Percentiles rank a stretch among this genome's conserved stretches.
These are phyloP conservation scores for Diaporthe batatas DNA, from an alignment of 2,329 filamentous ascomycete species.

Conservation along the genomic window DNA sequence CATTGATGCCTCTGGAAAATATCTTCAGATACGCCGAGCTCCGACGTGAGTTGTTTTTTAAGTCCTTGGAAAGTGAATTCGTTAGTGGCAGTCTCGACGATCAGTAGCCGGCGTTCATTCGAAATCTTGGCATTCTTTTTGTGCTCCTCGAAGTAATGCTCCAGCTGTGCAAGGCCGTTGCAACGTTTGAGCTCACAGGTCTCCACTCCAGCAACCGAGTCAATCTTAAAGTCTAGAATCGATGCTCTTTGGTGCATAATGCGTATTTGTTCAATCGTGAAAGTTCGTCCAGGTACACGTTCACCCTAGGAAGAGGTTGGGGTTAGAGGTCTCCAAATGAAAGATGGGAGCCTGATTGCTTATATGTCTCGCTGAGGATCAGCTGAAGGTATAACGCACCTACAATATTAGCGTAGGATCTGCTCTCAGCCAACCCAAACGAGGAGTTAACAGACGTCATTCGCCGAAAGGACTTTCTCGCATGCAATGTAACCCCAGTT, in stretches of 20 bases:
- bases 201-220: background rate
- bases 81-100: conserved; percentile 4
- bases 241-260: background rate
- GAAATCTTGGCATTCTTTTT: background rate
- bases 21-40: background rate
- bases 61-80: background rate
- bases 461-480: background rate
- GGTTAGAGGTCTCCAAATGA: background rate
- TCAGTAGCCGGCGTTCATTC: background rate
- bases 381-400: conserved; percentile 19
- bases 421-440: conserved; percentile 1
- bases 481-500: conserved; percentile 2
- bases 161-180: background rate
- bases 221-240: background rate
- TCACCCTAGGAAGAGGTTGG: no score
- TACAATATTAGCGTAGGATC: conserved; percentile 26
- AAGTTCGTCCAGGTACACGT: no score
- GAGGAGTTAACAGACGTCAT: background rate
- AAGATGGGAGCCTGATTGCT: conserved; percentile 12
- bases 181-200: background rate
- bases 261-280: background rate
- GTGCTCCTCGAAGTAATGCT: background rate
- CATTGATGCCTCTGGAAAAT: conserved; percentile 33
- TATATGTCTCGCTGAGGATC: background rate
- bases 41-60: background rate